Evolutionary conservation across 495 filamentous ascomycete genomes (phyloP), one percentile per base, ranked within the genome.

Genomic region (Articulospora tetracladia): DNA sequence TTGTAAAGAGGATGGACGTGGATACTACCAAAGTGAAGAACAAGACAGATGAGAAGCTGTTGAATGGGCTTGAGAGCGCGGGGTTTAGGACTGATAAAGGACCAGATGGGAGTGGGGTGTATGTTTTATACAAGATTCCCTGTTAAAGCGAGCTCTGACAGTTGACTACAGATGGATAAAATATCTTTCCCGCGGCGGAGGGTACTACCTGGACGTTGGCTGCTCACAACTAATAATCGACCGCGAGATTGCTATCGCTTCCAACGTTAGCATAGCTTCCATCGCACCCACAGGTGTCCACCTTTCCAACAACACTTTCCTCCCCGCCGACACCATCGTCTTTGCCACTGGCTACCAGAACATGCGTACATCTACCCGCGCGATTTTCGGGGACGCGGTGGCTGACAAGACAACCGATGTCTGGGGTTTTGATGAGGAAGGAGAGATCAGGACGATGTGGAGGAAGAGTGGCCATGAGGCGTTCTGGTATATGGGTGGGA

Each of bases 401-500:
- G 88, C 84, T 1, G 83, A 88, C 62, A 76, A 79, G 15, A 74
- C 88, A 0, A 76, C 77, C 10, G 81, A 88, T 71, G 83, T 93
- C 36, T 96, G 91, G 91, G 91, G 88, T 0, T 82, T 88, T 60
- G 81, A 94, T 59, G 76, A 83, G 23, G 89, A 93, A 68, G 91
- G 90, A 6, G 91, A 95, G 74, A 76, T 84, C 57, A 76, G 78
- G 13, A 66, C 63, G 3, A 89, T 95, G 64, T 96, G 89, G 90
- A 77, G 81, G 4, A 74, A 68, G 46, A 87, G 77, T 19, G 88
- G 89, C 0, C 88, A 92, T 64, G 86, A 86, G 0, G 88, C 88
- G 0, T 84, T 93, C 56, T 96, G 90, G 90, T 87, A 90, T 68
- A 89, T 92, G 74, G 91, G 90, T 0, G 91, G 91, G 0, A 93